These are phyloP conservation scores for Aspergillus leporis DNA, from an alignment of 495 filamentous ascomycete genomes.

Conservation along the genomic window DNA sequence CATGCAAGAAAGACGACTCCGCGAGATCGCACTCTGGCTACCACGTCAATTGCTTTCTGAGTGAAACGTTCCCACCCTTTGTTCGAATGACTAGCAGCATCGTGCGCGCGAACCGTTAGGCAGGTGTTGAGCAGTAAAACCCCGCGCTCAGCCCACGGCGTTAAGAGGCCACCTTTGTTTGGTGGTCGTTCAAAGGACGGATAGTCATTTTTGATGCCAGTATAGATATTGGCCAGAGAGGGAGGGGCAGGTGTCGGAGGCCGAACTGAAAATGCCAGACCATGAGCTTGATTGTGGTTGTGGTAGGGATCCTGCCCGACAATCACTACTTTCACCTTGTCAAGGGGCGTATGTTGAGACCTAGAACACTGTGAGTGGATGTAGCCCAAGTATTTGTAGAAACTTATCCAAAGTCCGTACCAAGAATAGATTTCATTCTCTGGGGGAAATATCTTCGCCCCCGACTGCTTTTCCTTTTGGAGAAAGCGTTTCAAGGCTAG, in stretches of 20 bases:
- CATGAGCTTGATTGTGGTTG: constrained; percentile 92
- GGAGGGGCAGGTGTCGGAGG: constrained; percentile 86
- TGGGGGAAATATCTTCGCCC: constrained; percentile 81
- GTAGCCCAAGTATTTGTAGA: neutral
- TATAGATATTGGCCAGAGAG: constrained; percentile 91
- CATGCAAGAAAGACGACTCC: constrained; percentile 96
- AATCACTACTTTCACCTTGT: constrained; percentile 84
- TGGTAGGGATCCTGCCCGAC: constrained; percentile 97
- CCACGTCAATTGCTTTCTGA: constrained; percentile 83
- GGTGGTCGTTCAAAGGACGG: constrained; percentile 74
- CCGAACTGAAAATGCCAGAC: constrained; percentile 90
- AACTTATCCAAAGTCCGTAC: constrained; percentile 44
- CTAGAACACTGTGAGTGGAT: constrained; percentile 38
- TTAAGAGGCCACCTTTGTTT: constrained; percentile 76
- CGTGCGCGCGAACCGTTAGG: constrained; percentile 84
- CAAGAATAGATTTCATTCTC: constrained; percentile 91
- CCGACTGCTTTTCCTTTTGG: constrained; percentile 68
- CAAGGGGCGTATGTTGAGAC: constrained; percentile 87
- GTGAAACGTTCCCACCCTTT: constrained; percentile 93
- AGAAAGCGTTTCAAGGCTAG: constrained; percentile 86
- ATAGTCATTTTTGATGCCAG: constrained; percentile 80
- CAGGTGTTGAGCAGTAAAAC: constrained; percentile 92
- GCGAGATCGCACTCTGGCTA: constrained; percentile 67
- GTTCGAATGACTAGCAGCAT: constrained; percentile 78
- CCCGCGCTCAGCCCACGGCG: constrained; percentile 89